phyloP scores from a whole-genome alignment of 495 filamentous ascomycete genomes.

The Penicillium samsonianum region DNA sequence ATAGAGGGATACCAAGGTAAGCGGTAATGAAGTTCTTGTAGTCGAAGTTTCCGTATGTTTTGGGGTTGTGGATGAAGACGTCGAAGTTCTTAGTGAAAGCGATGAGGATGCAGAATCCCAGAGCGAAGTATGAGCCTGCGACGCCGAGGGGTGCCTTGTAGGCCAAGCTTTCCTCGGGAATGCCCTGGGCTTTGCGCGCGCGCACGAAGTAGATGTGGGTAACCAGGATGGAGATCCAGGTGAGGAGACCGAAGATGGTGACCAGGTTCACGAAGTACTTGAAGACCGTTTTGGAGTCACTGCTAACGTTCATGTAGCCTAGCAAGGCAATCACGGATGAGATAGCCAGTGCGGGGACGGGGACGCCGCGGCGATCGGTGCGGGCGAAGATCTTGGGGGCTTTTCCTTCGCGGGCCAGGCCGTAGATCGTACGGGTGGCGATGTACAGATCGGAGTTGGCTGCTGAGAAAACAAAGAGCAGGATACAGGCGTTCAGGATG shows the following conservation, averaged over 20 bases:
- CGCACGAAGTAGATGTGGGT: conserved; percentile 79
- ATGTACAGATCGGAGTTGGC: conserved; percentile 77
- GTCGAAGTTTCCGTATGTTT: conserved; percentile 58
- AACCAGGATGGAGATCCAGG: conserved; percentile 82
- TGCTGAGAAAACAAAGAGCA: conserved; percentile 79
- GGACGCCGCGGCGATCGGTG: conserved; percentile 76
- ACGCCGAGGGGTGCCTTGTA: conserved; percentile 73
- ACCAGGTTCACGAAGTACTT: conserved; percentile 83
- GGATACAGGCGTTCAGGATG: conserved; percentile 65
- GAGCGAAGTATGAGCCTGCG: conserved; percentile 65
- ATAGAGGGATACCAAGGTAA: conserved; percentile 81
- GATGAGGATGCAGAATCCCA: conserved; percentile 69
- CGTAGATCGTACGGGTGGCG: conserved; percentile 77
- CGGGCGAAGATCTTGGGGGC: conserved; percentile 70
- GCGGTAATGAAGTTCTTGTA: conserved; percentile 79
- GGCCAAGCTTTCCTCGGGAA: conserved; percentile 64
- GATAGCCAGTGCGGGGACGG: conserved; percentile 64
- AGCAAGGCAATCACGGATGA: conserved; percentile 56
- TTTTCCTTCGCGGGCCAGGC: conserved; percentile 73
- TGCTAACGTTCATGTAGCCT: conserved; percentile 76
- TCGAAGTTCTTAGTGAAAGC: conserved; percentile 76
- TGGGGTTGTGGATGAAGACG: conserved; percentile 57
- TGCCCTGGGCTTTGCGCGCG: conserved; percentile 69
- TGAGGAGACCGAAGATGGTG: conserved; percentile 72
- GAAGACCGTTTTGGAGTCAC: conserved; percentile 69